Base-by-base conservation (phyloP, 768 basidiomycete species). In the Gloeostereum incarnatum region DNA sequence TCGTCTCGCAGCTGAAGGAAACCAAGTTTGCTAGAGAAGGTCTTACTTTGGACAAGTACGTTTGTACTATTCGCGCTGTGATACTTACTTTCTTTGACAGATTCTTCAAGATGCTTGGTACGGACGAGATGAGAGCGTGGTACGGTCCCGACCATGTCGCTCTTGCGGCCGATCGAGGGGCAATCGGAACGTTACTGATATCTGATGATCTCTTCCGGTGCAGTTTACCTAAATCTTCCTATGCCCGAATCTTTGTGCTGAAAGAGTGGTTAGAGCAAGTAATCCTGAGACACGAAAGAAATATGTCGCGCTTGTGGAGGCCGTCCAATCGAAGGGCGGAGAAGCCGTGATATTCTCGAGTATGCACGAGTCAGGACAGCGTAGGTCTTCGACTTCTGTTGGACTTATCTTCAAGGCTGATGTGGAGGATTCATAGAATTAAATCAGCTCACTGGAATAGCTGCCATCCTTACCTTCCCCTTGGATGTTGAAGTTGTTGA, bases 321-420 rank as follows among this genome's bases (percentile, higher is more conserved):
- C 75, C 24, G 91, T 97, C 11, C 79, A 83, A 48, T 71, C 78
- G 32, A 88, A 85, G 46, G 90, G 92, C 18, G 94, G 81, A 18
- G 93, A 98, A 53, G 92, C 92, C 4, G 68, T 97, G 14, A 92
- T 97, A 46, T 99, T 98, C 59, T 98, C 94, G 3, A 97, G 92
- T 51, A 98, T 99, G 96, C 96, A 99, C 54, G 96, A 99, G 61
- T 90, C 88, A 16, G 96, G 96, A 10, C 92, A 97, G 70, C 93
- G 92, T 94, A 53, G 52, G 87, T 65, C 23, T 32, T 24, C n/a
- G 31, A 25, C 31, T 26, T 30, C 21, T 22, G 16, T 21, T 19
- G 29, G 10, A 37, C 11, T 22, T 33, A 5, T 27, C 40, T 33
- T 11, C 40, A n/a, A n/a, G 21, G 25, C 27, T 40, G 4, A 33